Evolutionary conservation across 2,329 filamentous ascomycete species (phyloP).

Genomic region (Diaporthe nobilis): DNA sequence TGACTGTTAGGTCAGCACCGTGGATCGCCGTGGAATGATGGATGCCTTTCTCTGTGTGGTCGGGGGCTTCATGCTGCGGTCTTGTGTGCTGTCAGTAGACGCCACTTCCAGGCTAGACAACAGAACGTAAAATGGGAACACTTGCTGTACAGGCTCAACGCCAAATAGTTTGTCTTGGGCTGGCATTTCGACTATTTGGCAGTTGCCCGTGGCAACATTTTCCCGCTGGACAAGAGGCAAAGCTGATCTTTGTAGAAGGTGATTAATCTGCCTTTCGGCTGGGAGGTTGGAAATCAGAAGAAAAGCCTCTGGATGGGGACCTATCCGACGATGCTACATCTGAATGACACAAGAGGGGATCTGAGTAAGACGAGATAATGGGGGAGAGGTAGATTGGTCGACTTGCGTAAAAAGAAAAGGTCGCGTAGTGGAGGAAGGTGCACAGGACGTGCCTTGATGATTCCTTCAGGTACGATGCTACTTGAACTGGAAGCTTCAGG

Average conservation of each 20-base stretch:
- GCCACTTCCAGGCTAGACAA: neutral
- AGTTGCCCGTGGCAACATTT: neutral
- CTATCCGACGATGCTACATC: neutral
- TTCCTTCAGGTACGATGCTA: neutral
- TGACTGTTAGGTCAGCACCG: slow-evolving; percentile 60
- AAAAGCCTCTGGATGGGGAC: neutral
- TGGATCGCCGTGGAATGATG: slow-evolving; percentile 37
- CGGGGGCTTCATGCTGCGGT: slow-evolving; percentile 27
- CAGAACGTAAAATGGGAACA: no score
- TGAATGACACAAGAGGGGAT: neutral
- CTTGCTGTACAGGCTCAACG: slow-evolving; percentile 25
- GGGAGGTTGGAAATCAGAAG: neutral
- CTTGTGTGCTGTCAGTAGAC: neutral
- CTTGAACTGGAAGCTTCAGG: neutral
- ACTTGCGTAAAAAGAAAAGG: neutral
- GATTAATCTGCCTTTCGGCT: neutral
- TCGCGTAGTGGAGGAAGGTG: neutral
- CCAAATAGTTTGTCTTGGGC: neutral
- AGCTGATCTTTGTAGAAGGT: neutral
- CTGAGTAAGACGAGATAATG: neutral
- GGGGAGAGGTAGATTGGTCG: neutral
- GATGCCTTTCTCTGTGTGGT: slow-evolving; percentile 42
- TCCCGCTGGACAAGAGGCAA: no score
- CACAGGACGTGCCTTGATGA: neutral
- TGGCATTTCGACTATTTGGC: slow-evolving; percentile 7